These are phyloP conservation scores for Laburnicola sp. DNA, from an alignment of 2,329 filamentous ascomycete species.

Conservation along the genomic window DNA sequence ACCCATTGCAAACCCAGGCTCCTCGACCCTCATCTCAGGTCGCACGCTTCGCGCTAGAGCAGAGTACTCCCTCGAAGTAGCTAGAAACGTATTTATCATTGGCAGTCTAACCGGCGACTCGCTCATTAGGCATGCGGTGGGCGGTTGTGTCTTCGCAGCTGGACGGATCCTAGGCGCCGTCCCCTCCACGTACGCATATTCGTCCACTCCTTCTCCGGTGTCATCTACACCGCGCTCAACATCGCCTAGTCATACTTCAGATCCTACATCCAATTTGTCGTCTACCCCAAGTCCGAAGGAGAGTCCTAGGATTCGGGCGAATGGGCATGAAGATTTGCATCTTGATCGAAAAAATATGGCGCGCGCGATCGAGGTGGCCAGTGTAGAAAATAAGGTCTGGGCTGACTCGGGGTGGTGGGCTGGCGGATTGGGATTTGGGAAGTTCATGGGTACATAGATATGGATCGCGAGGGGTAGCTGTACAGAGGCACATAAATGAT, in stretches of 20 bases:
- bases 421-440: conserved; percentile 31
- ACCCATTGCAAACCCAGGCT: not conserved
- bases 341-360: conserved; percentile 40
- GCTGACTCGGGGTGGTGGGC: conserved; percentile 43
- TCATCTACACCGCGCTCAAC: conserved; percentile 27
- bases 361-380: conserved; percentile 32
- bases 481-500: no score
- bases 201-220: conserved; percentile 15
- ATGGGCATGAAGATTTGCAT: conserved; percentile 46
- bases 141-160: conserved; percentile 61
- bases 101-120: conserved; percentile 65
- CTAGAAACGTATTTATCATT: conserved; percentile 57
- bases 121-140: conserved; percentile 62
- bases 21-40: conserved; percentile 50
- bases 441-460: not conserved
- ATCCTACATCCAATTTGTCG: conserved; percentile 14
- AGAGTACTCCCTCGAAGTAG: conserved; percentile 57
- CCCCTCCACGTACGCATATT: conserved; percentile 21
- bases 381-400: conserved; percentile 37
- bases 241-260: conserved; percentile 24
- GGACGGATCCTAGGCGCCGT: conserved; percentile 50
- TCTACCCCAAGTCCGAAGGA: conserved; percentile 13
- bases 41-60: conserved; percentile 59
- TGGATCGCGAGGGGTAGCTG: no score
- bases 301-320: conserved; percentile 31